A percentile compares a stretch with the other conserved stretches of the same genome.
These are phyloP conservation scores for Solanum piurae DNA, from an alignment of 257 asterid species.

Conservation along the genomic window DNA sequence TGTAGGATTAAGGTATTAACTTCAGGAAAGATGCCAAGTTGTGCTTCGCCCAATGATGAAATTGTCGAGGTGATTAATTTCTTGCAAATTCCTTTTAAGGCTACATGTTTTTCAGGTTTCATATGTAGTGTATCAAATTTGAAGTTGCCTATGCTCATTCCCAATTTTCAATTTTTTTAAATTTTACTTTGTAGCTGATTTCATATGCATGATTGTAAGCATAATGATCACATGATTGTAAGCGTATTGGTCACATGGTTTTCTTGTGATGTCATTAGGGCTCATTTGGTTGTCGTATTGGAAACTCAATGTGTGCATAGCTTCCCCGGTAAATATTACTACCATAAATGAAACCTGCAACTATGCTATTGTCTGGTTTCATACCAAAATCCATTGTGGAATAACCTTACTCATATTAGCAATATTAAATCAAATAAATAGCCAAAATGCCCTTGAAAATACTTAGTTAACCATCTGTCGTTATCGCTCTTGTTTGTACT, in stretches of 20 bases:
- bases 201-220: not conserved
- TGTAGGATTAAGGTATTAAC: slow-evolving; percentile 51
- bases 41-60: slow-evolving; percentile 30
- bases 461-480: not conserved
- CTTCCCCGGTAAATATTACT: not conserved
- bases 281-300: not conserved
- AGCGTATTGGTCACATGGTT: not conserved
- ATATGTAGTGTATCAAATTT: not conserved
- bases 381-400: not conserved
- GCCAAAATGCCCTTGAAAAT: not conserved
- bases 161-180: not conserved
- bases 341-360: not conserved
- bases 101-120: not conserved
- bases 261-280: not conserved
- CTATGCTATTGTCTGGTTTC: not conserved
- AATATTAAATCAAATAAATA: not conserved
- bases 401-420: not conserved
- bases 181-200: not conserved
- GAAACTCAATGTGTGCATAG: not conserved
- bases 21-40: slow-evolving; percentile 20
- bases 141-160: not conserved
- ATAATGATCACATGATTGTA: not conserved
- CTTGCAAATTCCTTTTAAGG: not conserved
- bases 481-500: not conserved
- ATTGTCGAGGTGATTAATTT: slow-evolving; percentile 61